Base-by-base conservation (phyloP, 106 monocot genomes). In the Allium cepa region DNA sequence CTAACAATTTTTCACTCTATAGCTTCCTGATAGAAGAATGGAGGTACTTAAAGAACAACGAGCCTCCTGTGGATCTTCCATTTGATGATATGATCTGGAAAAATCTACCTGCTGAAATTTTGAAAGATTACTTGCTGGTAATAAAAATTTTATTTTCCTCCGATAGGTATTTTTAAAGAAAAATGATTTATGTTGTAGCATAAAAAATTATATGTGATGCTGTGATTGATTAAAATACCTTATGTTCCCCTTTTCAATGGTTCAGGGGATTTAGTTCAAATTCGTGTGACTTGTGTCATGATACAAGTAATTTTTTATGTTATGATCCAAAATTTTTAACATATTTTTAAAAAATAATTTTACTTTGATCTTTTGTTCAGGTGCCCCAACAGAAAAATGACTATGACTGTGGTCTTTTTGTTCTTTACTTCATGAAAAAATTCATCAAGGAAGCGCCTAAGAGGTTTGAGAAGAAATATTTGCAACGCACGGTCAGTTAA, bases 381-480 rank as follows among this genome's bases (percentile, higher is more conserved):
- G 91, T 95, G 26, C 94, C 94, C 14, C 99, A 90, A 76, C 99
- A 99, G 71, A 86, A 81, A 56, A 99, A 99, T 53, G 90, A 81
- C 27, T 99, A 85, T 64, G 99, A 99, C 59, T 99, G 99, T 56
- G 93, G 99, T 22, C 75, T 99, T 4, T 99, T 99, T 63, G 93
- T 93, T 15, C 84, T 99, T 15, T 99, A 93, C 67, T 99, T 87
- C 73, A 93, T 93, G 81, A 79, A 93, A 59, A 56, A 83, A 46
- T 99, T 99, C 67, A 87, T 93, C 52, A 72, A 84, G 51, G 87
- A 83, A 53, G 92, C 93, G 10, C 99, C 92, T 56, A 75, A 90
- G 80, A 93, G 99, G 66, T 68, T 87, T 27, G 72, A 46, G 62
- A 79, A 17, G 69, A 76, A 93, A 72, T 84, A 93, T 76, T 69